Evolutionary conservation across 176 grass and related monocot genomes (phyloP), one percentile per base, ranked within the genome.

Genomic region (Luzula sylvatica): DNA sequence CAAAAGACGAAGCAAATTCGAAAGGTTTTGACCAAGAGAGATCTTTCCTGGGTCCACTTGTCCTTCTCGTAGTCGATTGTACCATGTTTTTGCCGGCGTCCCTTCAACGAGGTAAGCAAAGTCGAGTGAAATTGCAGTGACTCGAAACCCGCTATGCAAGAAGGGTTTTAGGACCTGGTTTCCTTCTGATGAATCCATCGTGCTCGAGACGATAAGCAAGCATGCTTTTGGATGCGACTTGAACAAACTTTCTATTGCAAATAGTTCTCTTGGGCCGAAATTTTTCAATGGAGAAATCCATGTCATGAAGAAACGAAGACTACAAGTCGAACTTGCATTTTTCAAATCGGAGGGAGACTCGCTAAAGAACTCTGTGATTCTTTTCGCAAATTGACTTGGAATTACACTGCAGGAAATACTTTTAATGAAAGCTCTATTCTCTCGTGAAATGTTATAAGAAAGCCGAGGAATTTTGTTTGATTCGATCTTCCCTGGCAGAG

Each of bases 11-110:
- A 86, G 66, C 67, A 96, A 73, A 78, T 95, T 95, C 50, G 90
- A 95, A 15, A 95, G 80, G 63, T 95, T 95, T 69, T 95, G 90
- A 23, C 74, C 84, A 27, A 95, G 70, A 11, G 90, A 66, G 11
- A 88, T 63, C 24, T 70, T 78, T 1, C 90, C 90, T 6, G 64
- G 66, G 21, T 71, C 57, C 53, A 95, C 67, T 13, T 58, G 67
- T 15, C 83, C 77, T 47, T 69, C 54, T 8, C 7, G 56, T 26
- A 71, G 73, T 3, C 16, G 3, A 5, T 27, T 18, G 39, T 84
- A 71, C 90, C 90, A 95, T 25, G 23, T 12, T 58, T 75, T 66
- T 1, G 77, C 80, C 1, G 74, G 73, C 6, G 90, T 95, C 47
- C 45, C 63, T 15, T 23, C 25, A 12, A 88, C 63, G 15, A 95